phyloP scores from a whole-genome alignment of 352 stramenopile genomes.

The Pythium inflatum region DNA sequence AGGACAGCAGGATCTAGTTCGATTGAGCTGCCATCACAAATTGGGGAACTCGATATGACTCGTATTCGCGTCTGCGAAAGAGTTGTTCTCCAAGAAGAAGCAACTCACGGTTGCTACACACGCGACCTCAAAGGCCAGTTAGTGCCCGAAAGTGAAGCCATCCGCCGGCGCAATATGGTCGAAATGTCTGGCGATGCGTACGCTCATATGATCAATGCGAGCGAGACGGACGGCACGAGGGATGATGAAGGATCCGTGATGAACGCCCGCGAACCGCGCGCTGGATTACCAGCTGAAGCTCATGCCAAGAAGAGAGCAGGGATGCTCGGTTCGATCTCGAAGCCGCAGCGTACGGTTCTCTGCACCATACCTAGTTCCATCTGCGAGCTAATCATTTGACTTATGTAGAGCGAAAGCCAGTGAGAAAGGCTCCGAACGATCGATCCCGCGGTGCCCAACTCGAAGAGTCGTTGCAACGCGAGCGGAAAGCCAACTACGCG shows the following conservation, averaged over 20 bases:
- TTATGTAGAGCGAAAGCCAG: conserved; percentile 33
- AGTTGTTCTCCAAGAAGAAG: conserved; percentile 77
- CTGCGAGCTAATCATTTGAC: not conserved
- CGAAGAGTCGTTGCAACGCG: conserved; percentile 62
- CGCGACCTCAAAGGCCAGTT: conserved; percentile 71
- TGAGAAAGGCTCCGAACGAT: conserved; percentile 42
- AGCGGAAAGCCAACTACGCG: conserved; percentile 46
- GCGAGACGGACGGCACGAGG: not conserved
- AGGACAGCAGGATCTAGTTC: conserved; percentile 15
- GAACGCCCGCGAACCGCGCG: not conserved
- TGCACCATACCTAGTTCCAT: not conserved
- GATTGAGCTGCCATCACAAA: conserved; percentile 55
- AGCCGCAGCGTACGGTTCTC: conserved; percentile 44
- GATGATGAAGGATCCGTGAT: not conserved
- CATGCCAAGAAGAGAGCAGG: conserved; percentile 70
- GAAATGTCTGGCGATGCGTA: conserved; percentile 61
- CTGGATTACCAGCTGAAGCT: not conserved
- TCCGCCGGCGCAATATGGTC: conserved; percentile 58
- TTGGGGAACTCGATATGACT: conserved; percentile 86
- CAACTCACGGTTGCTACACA: conserved; percentile 58
- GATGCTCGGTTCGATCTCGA: conserved; percentile 70
- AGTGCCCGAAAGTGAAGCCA: conserved; percentile 66
- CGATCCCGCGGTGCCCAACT: conserved; percentile 73
- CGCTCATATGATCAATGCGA: not conserved
- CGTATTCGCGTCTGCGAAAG: conserved; percentile 72